A percentile compares a stretch with the other conserved stretches of the same genome.
phyloP scores from a whole-genome alignment of 768 basidiomycete species.

The Lactarius indigo region DNA sequence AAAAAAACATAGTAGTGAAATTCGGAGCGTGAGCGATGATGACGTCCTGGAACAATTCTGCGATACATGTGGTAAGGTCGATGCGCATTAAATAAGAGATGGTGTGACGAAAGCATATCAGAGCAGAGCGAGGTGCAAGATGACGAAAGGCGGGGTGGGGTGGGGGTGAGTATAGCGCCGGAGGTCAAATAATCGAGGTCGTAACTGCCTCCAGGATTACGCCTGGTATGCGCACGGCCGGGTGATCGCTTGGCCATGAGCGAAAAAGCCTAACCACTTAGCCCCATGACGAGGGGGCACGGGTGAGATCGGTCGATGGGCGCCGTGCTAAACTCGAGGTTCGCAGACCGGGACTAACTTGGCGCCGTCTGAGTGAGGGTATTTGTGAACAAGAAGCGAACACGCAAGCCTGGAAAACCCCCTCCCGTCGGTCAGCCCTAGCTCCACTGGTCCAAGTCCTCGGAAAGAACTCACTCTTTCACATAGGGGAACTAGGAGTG shows the following conservation, averaged over 20 bases:
- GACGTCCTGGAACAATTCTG: constrained; percentile 11
- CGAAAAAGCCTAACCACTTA: constrained; percentile 14
- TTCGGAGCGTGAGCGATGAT: background rate
- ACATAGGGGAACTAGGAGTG: constrained; percentile 11
- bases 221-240: constrained; percentile 15
- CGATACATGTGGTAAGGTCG: constrained; percentile 15
- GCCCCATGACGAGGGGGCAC: constrained; percentile 12
- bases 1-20: constrained; percentile 12
- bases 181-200: background rate
- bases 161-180: background rate
- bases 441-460: background rate
- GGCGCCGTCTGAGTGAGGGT: constrained; percentile 6
- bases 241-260: constrained; percentile 11
- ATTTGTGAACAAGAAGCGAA: constrained; percentile 18
- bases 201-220: constrained; percentile 19
- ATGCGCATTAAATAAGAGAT: constrained; percentile 18
- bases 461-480: constrained; percentile 18
- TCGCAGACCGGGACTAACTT: constrained; percentile 10
- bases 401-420: constrained; percentile 11
- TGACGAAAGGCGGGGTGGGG: constrained; percentile 6
- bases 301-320: constrained; percentile 6
- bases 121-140: constrained; percentile 6
- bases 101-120: constrained; percentile 8
- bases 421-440: background rate
- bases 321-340: constrained; percentile 13